Percentiles rank a stretch among this genome's conserved stretches.
Evolutionary conservation across 306 rosid species (phyloP).

Genomic region (Inga leiocalycina): DNA sequence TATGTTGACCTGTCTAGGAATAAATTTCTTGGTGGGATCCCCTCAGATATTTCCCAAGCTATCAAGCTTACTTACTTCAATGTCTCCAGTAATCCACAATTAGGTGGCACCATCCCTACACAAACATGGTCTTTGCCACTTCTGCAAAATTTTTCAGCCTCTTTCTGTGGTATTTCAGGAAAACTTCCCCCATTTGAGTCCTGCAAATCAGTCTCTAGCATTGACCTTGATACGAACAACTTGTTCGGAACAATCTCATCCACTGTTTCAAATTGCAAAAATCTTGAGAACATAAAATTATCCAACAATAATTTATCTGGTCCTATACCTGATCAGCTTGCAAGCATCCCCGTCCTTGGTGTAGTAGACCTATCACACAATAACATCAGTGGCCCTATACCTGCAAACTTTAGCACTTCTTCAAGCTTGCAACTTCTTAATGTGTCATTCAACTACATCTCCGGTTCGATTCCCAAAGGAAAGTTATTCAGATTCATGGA

Average conservation of each 20-base stretch:
- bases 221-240: constrained; percentile 64
- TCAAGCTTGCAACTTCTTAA: constrained; percentile 71
- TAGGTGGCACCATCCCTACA: constrained; percentile 67
- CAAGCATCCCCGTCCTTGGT: constrained; percentile 62
- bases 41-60: constrained; percentile 70
- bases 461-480: constrained; percentile 79
- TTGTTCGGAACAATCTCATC: constrained; percentile 64
- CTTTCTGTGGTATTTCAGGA: constrained; percentile 67
- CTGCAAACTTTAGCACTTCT: constrained; percentile 63
- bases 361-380: constrained; percentile 76
- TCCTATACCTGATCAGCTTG: constrained; percentile 80
- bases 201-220: constrained; percentile 61
- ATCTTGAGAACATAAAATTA: constrained; percentile 55
- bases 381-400: constrained; percentile 67
- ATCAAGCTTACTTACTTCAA: constrained; percentile 68
- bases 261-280: constrained; percentile 64
- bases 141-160: constrained; percentile 82
- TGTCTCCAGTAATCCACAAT: constrained; percentile 63
- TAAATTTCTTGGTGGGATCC: constrained; percentile 81
- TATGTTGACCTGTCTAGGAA: constrained; percentile 78
- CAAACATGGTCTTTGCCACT: constrained; percentile 63
- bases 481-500: constrained; percentile 56
- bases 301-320: constrained; percentile 72
- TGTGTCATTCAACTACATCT: constrained; percentile 81
- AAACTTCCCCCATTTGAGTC: constrained; percentile 62